Conservation (phyloP, 129 eudicot genomes). For the Chrysanthemum lavandulifolium region DNA sequence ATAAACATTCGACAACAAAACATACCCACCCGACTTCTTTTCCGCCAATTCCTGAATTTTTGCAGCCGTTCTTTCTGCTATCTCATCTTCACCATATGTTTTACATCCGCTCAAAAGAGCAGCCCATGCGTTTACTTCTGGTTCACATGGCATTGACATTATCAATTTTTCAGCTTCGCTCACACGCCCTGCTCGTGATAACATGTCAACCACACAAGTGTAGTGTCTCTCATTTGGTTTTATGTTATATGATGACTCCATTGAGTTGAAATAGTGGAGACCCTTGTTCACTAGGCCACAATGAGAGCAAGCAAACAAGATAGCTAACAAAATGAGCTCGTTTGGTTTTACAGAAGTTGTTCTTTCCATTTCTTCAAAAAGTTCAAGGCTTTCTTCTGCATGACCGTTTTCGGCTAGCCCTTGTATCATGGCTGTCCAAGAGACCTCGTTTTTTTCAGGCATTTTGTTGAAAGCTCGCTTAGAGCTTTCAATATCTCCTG, state of each 20-base stretch:
- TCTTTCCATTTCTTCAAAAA: slow-evolving; percentile 52
- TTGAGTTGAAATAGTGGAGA: slow-evolving; percentile 50
- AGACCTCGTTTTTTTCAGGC: slow-evolving; percentile 47
- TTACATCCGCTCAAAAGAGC: slow-evolving; percentile 72
- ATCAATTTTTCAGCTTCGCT: slow-evolving; percentile 56
- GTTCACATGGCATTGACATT: slow-evolving; percentile 50
- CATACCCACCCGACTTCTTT: slow-evolving; percentile 55
- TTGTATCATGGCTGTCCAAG: slow-evolving; percentile 87
- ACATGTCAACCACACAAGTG: slow-evolving; percentile 59
- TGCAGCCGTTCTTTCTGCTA: slow-evolving; percentile 45
- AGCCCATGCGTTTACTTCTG: slow-evolving; percentile 62
- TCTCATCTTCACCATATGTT: slow-evolving; percentile 38
- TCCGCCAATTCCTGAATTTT: slow-evolving; percentile 47
- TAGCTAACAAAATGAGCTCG: slow-evolving; percentile 57
- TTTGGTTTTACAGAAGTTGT: slow-evolving; percentile 40
- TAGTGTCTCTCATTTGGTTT: slow-evolving; percentile 62
- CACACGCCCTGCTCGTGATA: slow-evolving; percentile 67
- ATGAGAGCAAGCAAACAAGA: slow-evolving; percentile 78
- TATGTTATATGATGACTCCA: slow-evolving; percentile 48
- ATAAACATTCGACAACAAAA: slow-evolving; percentile 58
- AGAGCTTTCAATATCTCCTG: slow-evolving; percentile 57
- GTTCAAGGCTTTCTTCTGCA: slow-evolving; percentile 48
- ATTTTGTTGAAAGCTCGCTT: slow-evolving; percentile 41
- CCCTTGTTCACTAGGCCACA: slow-evolving; percentile 67
- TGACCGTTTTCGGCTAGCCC: slow-evolving; percentile 79